Conservation (phyloP, 139 green algal species). For the Chlorella ohadii region DNA sequence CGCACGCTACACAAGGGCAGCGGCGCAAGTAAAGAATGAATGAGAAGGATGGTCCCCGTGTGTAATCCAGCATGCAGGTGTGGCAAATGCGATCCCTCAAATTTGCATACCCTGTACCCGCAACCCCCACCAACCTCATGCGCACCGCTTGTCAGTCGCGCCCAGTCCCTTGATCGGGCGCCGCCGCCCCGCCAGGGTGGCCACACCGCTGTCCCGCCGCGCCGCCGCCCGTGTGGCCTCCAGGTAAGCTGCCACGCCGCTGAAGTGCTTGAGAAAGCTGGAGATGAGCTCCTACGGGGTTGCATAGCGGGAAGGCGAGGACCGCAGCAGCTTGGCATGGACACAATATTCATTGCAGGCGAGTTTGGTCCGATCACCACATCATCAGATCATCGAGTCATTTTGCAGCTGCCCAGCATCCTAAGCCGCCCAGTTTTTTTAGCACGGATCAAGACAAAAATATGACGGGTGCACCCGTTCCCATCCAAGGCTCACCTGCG, state of each 20-base stretch:
- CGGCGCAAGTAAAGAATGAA: too few species aligned
- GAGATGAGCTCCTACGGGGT: constrained; percentile 49
- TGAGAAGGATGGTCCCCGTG: too few species aligned
- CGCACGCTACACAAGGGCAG: background rate
- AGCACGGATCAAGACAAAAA: too few species aligned
- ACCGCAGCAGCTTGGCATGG: too few species aligned
- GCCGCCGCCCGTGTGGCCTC: constrained; percentile 18
- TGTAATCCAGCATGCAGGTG: too few species aligned
- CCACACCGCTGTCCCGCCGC: constrained; percentile 39
- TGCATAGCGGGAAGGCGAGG: too few species aligned
- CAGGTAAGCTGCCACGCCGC: constrained; percentile 38
- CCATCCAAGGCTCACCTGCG: constrained; percentile 13
- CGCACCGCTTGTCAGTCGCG: constrained; percentile 6
- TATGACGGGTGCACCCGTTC: too few species aligned
- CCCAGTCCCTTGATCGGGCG: constrained; percentile 54
- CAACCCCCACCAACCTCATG: background rate
- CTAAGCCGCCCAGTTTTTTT: too few species aligned
- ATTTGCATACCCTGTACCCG: constrained; percentile 29
- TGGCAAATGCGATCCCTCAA: background rate
- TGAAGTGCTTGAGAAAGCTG: constrained; percentile 62
- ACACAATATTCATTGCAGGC: too few species aligned
- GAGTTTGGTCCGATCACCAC: too few species aligned
- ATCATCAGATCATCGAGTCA: too few species aligned
- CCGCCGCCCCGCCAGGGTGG: constrained; percentile 53
- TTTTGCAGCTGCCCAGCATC: too few species aligned